Evolutionary conservation across 2,329 filamentous ascomycete genomes (phyloP), one percentile per base, ranked within the genome.

Genomic region (Magnaporthales sp.): DNA sequence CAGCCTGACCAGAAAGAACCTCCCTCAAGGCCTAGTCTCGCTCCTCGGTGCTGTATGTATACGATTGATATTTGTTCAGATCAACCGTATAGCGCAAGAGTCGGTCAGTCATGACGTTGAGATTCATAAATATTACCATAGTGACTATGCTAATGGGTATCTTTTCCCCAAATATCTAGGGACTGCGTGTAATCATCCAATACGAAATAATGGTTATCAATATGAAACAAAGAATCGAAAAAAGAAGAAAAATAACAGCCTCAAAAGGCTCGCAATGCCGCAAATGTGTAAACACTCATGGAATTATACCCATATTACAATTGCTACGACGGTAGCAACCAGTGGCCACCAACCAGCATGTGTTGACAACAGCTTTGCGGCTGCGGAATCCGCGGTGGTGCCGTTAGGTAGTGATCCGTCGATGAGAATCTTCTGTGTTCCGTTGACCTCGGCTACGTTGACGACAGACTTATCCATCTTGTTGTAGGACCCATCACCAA

Each of bases 361-460:
- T 67, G 80, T 73, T 10, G 6, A 5, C 2, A 78, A 71, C 56
- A 81, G 31, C 76, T 72, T 70, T 24, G 70, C 78, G n/a, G 76
- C 77, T 24, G 70, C 75, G 54, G 68, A 70, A 61, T 74, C 77
- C 0, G 83, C 80, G 0, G 86, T 88, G 0, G 88, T 90, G 63
- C 86, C 86, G 70, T 90, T 89, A 31, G 88, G 85, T 3, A 94
- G 78, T 0, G 89, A 91, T n/a, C 91, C 91, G 74, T 93, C 92
- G 74, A 94, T 78, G 31, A 91, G 80, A 51, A 95, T 83, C 1
- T 85, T 89, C 69, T 77, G 77, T 1, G 83, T 89, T 64, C 86
- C 86, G 67, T 91, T 88, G 68, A 89, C 82, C 66, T 81, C 77
- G 2, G 83, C 85, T 1, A 93, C 83, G 13, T 80, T 83, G 67